phyloP scores from a whole-genome alignment of 768 basidiomycete species.

The Melanogaster broomeanus region DNA sequence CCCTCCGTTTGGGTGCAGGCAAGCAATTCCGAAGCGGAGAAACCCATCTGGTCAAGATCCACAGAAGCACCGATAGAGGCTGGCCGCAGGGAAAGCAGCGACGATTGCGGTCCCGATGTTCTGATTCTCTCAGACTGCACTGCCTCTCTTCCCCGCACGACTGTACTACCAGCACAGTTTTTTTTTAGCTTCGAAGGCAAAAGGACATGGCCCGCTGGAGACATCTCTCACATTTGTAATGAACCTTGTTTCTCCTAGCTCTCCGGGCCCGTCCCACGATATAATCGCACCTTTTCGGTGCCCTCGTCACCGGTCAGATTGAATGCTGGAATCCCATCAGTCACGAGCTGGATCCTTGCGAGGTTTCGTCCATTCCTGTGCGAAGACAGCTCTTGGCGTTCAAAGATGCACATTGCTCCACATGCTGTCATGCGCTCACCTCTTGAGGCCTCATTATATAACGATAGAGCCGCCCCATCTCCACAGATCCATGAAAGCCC shows the following conservation, averaged over 20 bases:
- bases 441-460: too few species aligned
- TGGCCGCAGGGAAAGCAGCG: neutral
- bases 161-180: neutral
- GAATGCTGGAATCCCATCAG: too few species aligned
- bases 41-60: constrained; percentile 37
- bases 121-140: neutral
- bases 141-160: neutral
- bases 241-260: neutral
- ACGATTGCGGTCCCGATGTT: neutral
- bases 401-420: neutral
- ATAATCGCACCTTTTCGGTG: neutral
- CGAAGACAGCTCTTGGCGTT: too few species aligned
- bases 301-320: too few species aligned
- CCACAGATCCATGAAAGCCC: too few species aligned
- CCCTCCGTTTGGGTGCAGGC: constrained; percentile 10
- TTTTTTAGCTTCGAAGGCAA: neutral
- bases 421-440: neutral
- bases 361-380: neutral
- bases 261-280: neutral
- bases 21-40: constrained; percentile 28
- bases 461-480: too few species aligned
- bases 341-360: neutral
- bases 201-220: neutral
- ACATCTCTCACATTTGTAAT: constrained; percentile 4
- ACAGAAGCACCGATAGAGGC: constrained; percentile 12